Evolutionary conservation across 164 flowering plant species (phyloP), one percentile per base, ranked within the genome.

Genomic region (Macadamia tetraphylla): DNA sequence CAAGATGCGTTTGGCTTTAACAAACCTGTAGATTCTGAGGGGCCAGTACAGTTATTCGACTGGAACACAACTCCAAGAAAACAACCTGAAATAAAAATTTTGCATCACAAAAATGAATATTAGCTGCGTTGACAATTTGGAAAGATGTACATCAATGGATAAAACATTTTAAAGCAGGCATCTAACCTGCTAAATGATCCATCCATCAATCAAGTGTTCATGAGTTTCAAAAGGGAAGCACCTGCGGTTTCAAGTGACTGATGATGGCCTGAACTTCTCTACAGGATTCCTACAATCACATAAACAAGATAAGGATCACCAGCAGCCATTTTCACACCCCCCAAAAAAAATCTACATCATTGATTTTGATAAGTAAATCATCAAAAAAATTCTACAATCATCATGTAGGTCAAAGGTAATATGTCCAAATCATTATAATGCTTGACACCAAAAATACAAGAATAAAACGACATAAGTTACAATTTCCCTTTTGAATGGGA

Each of bases 171-270:
- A 68, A 80, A 63, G 79, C 85, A 85, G 81, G 81, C 67, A 72
- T 67, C 74, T 58, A 74, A 67, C 76, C 79, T 72, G 80, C 75
- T 58, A 60, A 73, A 66, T 67, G 58, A 74, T 65, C 66, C 71
- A 74, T 71, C 76, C 67, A 73, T 66, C 58, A 78, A 80, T 72
- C 69, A 74, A 79, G 71, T 70, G 65, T 71, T 65, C 65, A 60
- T 43, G 66, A 81, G 74, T 73, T 78, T 70, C 63, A 68, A 81
- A 70, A 73, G 79, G 71, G 72, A 83, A 80, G 82, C 76, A 89
- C 97, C 99, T 94, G 83, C 23, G 99, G 99, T 82, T 92, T 88
- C 80, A 94, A 79, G 76, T 30, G 74, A 74, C 78, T 77, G 73
- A 94, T 81, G 70, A 94, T 82, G 62, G 93, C 90, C 78, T 89